Evolutionary conservation across 1,139 yeast genomes (phyloP).

Genomic region (Nematodospora anomalae): DNA sequence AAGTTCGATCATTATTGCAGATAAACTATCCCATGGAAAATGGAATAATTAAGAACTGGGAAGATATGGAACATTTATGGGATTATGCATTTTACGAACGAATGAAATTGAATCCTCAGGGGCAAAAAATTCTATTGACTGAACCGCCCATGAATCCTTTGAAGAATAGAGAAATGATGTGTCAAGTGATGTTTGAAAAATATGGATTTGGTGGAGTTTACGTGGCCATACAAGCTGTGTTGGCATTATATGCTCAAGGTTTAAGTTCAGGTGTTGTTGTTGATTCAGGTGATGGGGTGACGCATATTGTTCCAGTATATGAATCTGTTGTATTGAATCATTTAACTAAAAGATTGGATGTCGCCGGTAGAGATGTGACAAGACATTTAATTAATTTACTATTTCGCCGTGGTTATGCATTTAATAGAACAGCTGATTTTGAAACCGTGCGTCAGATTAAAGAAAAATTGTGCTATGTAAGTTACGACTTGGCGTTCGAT

Average conservation of each 20-base stretch:
- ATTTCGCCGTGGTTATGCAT: constrained; percentile 95
- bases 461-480: constrained; percentile 92
- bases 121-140: constrained; percentile 80
- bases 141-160: constrained; percentile 99
- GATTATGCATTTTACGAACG: constrained; percentile 94
- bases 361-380: constrained; percentile 98
- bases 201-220: constrained; percentile 95
- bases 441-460: constrained; percentile 98
- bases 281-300: constrained; percentile 86
- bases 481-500: constrained; percentile 90
- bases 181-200: constrained; percentile 95
- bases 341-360: constrained; percentile 87
- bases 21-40: constrained; percentile 98
- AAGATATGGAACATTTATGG: constrained; percentile 98
- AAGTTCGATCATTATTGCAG: constrained; percentile 85
- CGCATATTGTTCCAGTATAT: constrained; percentile 97
- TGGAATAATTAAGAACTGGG: constrained; percentile 97
- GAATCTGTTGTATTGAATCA: constrained; percentile 95
- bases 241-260: constrained; percentile 96
- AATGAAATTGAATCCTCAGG: constrained; percentile 73
- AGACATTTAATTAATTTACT: constrained; percentile 86
- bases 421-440: constrained; percentile 97
- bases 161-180: constrained; percentile 91
- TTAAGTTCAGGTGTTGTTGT: constrained; percentile 97
- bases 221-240: constrained; percentile 97